Evolutionary conservation across 192 early-diverging fungal species (phyloP).

Genomic region (Backusella sp.): DNA sequence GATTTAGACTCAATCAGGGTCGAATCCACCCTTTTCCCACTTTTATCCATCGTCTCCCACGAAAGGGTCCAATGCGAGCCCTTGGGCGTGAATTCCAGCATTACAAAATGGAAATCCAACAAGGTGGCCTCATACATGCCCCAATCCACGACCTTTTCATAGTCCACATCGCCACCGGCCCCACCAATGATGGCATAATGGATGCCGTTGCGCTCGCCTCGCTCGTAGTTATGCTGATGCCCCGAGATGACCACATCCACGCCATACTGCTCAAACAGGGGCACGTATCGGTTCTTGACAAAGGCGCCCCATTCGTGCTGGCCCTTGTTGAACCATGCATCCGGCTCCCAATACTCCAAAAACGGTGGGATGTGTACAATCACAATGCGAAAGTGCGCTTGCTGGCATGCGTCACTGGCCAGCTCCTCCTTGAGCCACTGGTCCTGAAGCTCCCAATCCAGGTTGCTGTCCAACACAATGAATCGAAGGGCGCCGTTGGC

Average conservation of each 20-base stretch:
- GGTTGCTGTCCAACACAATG: conserved; percentile 68
- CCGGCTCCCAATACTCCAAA: conserved; percentile 74
- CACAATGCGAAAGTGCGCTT: conserved; percentile 61
- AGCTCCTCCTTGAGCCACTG: conserved; percentile 61
- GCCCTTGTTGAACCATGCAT: conserved; percentile 61
- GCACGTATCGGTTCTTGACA: conserved; percentile 61
- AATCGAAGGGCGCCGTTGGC: conserved; percentile 53
- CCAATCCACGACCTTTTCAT: conserved; percentile 60
- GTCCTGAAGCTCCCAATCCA: conserved; percentile 59
- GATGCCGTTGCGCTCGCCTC: conserved; percentile 50
- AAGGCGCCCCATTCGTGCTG: conserved; percentile 73
- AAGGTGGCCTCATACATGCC: conserved; percentile 56
- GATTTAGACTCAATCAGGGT: background rate
- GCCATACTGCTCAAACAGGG: conserved; percentile 59
- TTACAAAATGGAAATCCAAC: conserved; percentile 52
- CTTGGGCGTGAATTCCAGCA: conserved; percentile 36
- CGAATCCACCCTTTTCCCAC: conserved; percentile 18
- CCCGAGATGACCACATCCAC: conserved; percentile 77
- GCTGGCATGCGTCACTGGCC: conserved; percentile 46
- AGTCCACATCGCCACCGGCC: conserved; percentile 66
- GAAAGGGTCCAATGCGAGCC: conserved; percentile 10
- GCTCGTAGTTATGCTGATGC: conserved; percentile 79
- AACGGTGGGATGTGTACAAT: conserved; percentile 75
- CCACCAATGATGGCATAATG: conserved; percentile 74
- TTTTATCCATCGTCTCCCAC: conserved; percentile 25